A percentile compares a stretch with the other conserved stretches of the same genome.
Evolutionary conservation across 108 stramenopile species (phyloP).

Genomic region (Bacterosira constricta): DNA sequence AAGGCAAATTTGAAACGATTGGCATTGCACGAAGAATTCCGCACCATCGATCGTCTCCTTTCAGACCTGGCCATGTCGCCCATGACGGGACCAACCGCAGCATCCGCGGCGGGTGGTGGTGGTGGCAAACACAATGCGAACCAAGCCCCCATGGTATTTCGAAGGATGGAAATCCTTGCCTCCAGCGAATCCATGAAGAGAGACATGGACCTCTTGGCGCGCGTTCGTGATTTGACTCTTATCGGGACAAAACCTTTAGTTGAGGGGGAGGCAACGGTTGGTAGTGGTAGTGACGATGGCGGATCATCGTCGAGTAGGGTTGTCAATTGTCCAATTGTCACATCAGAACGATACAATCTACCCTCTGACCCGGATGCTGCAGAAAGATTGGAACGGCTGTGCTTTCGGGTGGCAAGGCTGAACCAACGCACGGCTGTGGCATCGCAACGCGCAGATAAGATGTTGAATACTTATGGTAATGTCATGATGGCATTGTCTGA

Average conservation of each 20-base stretch:
- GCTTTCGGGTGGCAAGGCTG: slow-evolving; percentile 44
- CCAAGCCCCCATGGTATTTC: slow-evolving; percentile 64
- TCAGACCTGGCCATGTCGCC: slow-evolving; percentile 37
- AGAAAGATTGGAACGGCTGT: slow-evolving; percentile 53
- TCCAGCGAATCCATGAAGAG: slow-evolving; percentile 44
- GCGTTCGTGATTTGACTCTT: slow-evolving; percentile 57
- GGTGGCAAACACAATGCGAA: too few relatives aligned
- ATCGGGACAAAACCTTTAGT: slow-evolving; percentile 40
- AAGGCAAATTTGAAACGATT: slow-evolving; percentile 9
- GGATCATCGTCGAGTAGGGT: slow-evolving; percentile 32
- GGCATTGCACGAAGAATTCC: slow-evolving; percentile 45
- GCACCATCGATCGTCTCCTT: slow-evolving; percentile 32
- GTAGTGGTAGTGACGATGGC: too few relatives aligned
- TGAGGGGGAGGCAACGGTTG: too few relatives aligned
- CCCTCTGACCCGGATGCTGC: slow-evolving; percentile 43
- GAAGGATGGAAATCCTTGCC: slow-evolving; percentile 73
- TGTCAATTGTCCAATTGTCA: slow-evolving; percentile 71
- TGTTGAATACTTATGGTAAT: slow-evolving; percentile 58
- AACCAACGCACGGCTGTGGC: slow-evolving; percentile 17
- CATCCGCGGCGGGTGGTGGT: not conserved
- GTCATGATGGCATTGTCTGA: slow-evolving; percentile 63
- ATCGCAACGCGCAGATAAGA: slow-evolving; percentile 33
- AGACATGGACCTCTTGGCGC: slow-evolving; percentile 57
- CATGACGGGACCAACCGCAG: slow-evolving; percentile 27
- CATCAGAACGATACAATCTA: slow-evolving; percentile 46